Conservation (phyloP, 768 basidiomycete species). For the Collybiopsis confluens region DNA sequence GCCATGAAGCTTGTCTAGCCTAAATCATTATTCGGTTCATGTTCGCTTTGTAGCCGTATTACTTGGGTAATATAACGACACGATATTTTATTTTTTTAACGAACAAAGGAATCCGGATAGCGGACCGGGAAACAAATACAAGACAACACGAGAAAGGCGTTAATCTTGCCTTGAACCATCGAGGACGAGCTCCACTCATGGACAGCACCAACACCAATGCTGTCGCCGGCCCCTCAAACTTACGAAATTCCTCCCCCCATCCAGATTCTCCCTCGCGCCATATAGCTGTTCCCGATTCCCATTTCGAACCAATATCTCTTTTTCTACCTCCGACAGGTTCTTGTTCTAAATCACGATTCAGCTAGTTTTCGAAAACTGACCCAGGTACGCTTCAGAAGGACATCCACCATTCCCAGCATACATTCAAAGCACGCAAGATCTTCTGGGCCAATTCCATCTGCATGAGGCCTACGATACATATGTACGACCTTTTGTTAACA, state of each 20-base stretch:
- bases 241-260: slow-evolving; percentile 13
- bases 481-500: slow-evolving; percentile 50
- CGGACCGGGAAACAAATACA: not conserved
- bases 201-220: slow-evolving; percentile 45
- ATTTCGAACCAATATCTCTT: slow-evolving; percentile 16
- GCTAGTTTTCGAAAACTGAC: slow-evolving; percentile 11
- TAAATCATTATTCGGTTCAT: no score
- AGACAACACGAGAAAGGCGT: not conserved
- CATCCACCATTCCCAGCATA: slow-evolving; percentile 37
- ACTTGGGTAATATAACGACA: no score
- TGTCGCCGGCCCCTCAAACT: slow-evolving; percentile 59
- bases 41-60: no score
- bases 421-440: slow-evolving; percentile 75
- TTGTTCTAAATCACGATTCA: slow-evolving; percentile 12
- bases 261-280: slow-evolving; percentile 17
- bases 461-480: slow-evolving; percentile 78
- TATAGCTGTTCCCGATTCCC: slow-evolving; percentile 19
- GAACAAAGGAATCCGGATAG: not conserved
- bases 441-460: slow-evolving; percentile 67
- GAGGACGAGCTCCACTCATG: slow-evolving; percentile 23
- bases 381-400: slow-evolving; percentile 18
- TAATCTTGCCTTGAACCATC: slow-evolving; percentile 7
- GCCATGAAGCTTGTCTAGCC: no score
- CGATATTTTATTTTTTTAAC: not conserved
- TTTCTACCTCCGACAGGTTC: slow-evolving; percentile 40